These are phyloP conservation scores for Candida sp. DNA, from an alignment of 1,139 yeast genomes.

Conservation along the genomic window DNA sequence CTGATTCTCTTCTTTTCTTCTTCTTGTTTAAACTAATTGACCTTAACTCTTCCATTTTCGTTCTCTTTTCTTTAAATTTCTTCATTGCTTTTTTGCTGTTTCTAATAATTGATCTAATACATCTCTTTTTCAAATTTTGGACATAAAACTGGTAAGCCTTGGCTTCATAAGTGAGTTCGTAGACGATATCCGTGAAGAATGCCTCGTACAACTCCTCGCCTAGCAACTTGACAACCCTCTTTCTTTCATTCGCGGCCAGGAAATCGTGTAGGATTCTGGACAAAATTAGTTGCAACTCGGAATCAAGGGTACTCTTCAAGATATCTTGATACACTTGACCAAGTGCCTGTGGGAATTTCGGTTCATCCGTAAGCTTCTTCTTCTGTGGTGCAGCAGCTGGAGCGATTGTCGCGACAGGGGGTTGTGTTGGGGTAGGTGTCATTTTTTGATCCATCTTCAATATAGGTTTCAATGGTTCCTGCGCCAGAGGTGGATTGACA, in stretches of 20 bases:
- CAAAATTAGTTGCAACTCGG: conserved; percentile 30
- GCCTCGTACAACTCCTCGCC: conserved; percentile 58
- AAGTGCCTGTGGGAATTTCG: conserved; percentile 23
- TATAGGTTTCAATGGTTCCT: neutral
- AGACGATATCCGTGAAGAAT: conserved; percentile 60
- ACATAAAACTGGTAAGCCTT: conserved; percentile 40
- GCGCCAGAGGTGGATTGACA: conserved; percentile 1
- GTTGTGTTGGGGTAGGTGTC: neutral
- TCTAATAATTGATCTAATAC: conserved; percentile 24
- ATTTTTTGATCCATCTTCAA: neutral
- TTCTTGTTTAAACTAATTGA: conserved; percentile 28
- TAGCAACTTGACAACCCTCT: conserved; percentile 36
- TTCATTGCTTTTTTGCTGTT: conserved; percentile 27
- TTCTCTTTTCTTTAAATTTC: conserved; percentile 27
- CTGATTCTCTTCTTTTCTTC: conserved; percentile 25
- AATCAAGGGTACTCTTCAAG: conserved; percentile 31
- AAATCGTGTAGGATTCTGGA: conserved; percentile 27
- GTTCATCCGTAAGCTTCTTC: conserved; percentile 20
- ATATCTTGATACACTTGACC: conserved; percentile 29
- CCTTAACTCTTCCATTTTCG: conserved; percentile 49
- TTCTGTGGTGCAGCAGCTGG: neutral
- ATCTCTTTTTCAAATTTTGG: conserved; percentile 24
- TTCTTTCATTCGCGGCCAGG: conserved; percentile 26
- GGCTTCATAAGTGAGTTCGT: conserved; percentile 42
- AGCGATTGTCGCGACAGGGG: neutral